Evolutionary conservation across 495 filamentous ascomycete species (phyloP), one percentile per base, ranked within the genome.

Genomic region (Pyrenula massariospora): DNA sequence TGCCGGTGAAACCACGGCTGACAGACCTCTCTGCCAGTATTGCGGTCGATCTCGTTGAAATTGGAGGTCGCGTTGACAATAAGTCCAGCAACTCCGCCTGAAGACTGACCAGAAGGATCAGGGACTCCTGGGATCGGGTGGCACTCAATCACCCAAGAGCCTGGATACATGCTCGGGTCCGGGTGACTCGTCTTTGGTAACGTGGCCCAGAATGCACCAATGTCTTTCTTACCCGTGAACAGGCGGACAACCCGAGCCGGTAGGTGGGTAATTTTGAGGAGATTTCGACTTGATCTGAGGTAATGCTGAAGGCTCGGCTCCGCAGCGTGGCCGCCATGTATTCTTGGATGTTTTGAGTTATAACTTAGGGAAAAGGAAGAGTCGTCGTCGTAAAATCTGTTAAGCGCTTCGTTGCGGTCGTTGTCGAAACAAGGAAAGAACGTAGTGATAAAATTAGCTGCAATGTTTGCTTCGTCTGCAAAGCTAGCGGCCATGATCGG

Each of bases 1-100:
- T 83, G 88, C 22, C 92, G 83, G 58, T 92, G 87, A 70, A 96
- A 97, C 60, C 85, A 88, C 58, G 92, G 84, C 2, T 66, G 73
- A 56, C 78, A 76, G 24, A 79, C 77, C 20, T 63, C 73, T 56
- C 81, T 78, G 31, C 78, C 69, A 3, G 62, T 69, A 5, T 73
- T 63, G n/a, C 67, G 59, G 61, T 84, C 78, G 8, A 81, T 68
- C 60, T 97, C 92, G 49, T 93, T 82, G 57, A 88, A 95, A 61
- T 91, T 85, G 55, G 91, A 87, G 59, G 92, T 84, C 25, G 93
- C 77, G 50, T 79, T 87, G 63, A 95, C 82, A 21, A 91, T 77
- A 57, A 95, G 76, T 24, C 91, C 91, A 52, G 82, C 84, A 20
- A 90, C 86, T 12, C 86, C 87, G 15, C 68, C 68, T 3, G 72